phyloP scores from a whole-genome alignment of 31 red algal genomes.

The Endocladia muricata region DNA sequence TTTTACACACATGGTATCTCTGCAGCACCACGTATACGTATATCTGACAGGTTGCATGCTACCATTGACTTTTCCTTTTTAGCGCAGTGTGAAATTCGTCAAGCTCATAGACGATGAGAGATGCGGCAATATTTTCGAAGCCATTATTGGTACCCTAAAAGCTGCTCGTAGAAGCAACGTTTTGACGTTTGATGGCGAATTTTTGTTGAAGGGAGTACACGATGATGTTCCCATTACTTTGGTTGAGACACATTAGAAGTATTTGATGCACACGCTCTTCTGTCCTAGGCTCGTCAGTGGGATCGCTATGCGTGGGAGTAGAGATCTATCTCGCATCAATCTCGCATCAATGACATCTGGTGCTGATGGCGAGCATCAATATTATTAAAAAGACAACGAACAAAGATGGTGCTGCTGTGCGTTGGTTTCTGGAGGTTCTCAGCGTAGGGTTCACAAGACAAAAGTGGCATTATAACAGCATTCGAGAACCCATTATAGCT shows the following conservation, averaged over 20 bases:
- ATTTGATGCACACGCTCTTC: neutral
- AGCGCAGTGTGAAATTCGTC: constrained; percentile 63
- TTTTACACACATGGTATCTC: neutral
- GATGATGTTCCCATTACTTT: constrained; percentile 59
- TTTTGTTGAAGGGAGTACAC: constrained; percentile 74
- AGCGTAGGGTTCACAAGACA: no score
- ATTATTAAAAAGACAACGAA: no score
- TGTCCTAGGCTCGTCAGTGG: no score
- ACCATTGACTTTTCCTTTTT: neutral
- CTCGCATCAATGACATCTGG: no score
- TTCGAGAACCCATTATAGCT: no score
- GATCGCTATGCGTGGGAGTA: no score
- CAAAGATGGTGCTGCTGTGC: no score
- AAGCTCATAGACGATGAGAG: constrained; percentile 72
- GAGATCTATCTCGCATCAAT: no score
- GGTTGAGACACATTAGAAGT: constrained; percentile 9
- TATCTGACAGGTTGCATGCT: neutral
- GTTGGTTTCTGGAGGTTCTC: no score
- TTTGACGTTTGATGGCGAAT: constrained; percentile 72
- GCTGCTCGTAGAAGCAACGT: constrained; percentile 67
- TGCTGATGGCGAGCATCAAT: no score
- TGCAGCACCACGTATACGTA: neutral
- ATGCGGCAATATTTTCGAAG: constrained; percentile 83
- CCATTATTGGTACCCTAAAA: constrained; percentile 73
- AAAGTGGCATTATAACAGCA: no score